These are phyloP conservation scores for Pulveroboletus sp. DNA, from an alignment of 768 basidiomycete species.

Conservation along the genomic window DNA sequence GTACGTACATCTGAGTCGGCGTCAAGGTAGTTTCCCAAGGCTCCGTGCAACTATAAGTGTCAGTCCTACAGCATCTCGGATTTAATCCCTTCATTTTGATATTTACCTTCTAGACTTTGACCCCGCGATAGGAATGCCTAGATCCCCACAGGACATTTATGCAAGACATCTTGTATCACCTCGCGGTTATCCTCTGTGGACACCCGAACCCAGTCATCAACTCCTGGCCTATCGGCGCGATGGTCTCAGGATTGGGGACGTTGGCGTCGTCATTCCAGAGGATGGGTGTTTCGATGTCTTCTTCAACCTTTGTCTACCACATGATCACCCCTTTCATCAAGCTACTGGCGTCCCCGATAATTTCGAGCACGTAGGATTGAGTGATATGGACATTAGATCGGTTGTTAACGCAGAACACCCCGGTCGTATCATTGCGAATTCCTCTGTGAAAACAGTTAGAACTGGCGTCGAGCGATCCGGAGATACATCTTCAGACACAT, in stretches of 20 bases:
- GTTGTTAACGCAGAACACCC: slow-evolving; percentile 2
- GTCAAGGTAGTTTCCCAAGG: too few relatives aligned
- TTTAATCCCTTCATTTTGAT: not conserved
- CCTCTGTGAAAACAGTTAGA: slow-evolving; percentile 4
- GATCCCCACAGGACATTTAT: slow-evolving; percentile 16
- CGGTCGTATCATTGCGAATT: slow-evolving; percentile 4
- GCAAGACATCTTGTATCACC: slow-evolving; percentile 8
- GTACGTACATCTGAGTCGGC: not conserved
- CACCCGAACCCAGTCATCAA: slow-evolving; percentile 24
- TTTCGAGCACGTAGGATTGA: slow-evolving; percentile 20
- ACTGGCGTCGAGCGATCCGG: not conserved
- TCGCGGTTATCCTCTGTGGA: slow-evolving; percentile 32
- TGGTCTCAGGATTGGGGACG: slow-evolving; percentile 34
- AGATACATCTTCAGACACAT: not conserved
- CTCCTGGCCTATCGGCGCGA: slow-evolving; percentile 21
- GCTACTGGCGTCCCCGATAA: slow-evolving; percentile 23
- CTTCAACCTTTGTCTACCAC: slow-evolving; percentile 34
- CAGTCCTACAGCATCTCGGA: not conserved
- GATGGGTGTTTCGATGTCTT: slow-evolving; percentile 23
- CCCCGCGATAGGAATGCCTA: not conserved
- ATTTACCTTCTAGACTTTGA: too few relatives aligned
- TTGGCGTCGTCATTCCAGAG: slow-evolving; percentile 29
- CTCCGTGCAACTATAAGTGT: too few relatives aligned
- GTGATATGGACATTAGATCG: slow-evolving; percentile 4
- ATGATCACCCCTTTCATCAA: slow-evolving; percentile 22